A percentile compares a stretch with the other conserved stretches of the same genome.
These are phyloP conservation scores for Monosporascus sp. DNA, from an alignment of 2,329 filamentous ascomycete species.

Conservation along the genomic window DNA sequence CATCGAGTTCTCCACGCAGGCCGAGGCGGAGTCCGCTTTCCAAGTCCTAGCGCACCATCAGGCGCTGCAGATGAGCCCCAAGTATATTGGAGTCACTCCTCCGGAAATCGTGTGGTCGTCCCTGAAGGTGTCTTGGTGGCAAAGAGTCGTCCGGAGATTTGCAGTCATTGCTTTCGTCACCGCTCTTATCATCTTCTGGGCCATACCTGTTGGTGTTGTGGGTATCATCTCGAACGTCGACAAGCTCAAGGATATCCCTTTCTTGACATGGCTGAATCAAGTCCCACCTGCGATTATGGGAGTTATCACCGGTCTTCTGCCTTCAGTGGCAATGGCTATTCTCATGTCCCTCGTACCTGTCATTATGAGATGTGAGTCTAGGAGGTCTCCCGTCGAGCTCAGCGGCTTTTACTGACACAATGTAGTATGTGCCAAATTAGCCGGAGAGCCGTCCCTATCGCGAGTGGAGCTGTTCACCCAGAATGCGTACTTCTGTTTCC, in stretches of 20 bases:
- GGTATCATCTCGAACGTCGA: constrained; percentile 82
- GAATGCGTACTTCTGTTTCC: constrained; percentile 86
- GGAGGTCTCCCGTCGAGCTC: neutral
- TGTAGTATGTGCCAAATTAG: constrained; percentile 67
- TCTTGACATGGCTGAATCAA: constrained; percentile 64
- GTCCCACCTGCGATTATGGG: constrained; percentile 70
- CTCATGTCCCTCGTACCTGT: constrained; percentile 84
- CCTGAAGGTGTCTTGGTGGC: constrained; percentile 80
- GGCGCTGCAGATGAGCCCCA: constrained; percentile 78
- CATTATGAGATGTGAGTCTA: constrained; percentile 64
- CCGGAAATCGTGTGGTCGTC: constrained; percentile 84
- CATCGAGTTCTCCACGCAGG: constrained; percentile 79
- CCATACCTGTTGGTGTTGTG: constrained; percentile 69
- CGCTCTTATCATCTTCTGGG: constrained; percentile 83
- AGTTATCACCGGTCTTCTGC: constrained; percentile 79
- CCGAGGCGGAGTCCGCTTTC: constrained; percentile 79
- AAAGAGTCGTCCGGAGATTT: constrained; percentile 68
- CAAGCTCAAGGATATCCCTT: constrained; percentile 60
- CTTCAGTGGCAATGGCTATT: constrained; percentile 70
- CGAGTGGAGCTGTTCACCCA: constrained; percentile 84
- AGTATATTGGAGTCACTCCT: constrained; percentile 78
- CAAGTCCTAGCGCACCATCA: constrained; percentile 86
- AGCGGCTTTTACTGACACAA: constrained; percentile 7
- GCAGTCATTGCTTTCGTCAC: constrained; percentile 66
- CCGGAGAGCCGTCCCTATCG: constrained; percentile 74